Evolutionary conservation across 805 yeast species (phyloP).

Genomic region (Peterozyma toletana): DNA sequence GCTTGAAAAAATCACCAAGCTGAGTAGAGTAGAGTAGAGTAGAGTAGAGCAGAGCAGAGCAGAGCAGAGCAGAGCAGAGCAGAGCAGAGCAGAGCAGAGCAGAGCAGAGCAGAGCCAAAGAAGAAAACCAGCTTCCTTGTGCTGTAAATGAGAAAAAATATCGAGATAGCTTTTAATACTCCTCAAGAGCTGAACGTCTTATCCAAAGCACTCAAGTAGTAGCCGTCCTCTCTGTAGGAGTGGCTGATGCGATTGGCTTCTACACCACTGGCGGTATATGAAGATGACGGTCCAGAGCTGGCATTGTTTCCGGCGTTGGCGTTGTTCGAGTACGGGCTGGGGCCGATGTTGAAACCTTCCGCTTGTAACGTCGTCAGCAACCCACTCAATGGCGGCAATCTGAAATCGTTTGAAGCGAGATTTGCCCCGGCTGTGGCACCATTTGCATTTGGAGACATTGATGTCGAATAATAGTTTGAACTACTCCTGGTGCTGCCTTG

Average conservation of each 20-base stretch:
- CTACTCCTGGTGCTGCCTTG: neutral
- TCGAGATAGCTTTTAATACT: neutral
- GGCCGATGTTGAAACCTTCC: neutral
- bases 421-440: neutral
- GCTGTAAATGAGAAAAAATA: no score
- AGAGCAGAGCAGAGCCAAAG: no score
- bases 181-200: conserved; percentile 9
- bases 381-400: no score
- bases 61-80: no score
- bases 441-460: neutral
- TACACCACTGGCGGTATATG: no score
- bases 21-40: no score
- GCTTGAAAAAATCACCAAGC: no score
- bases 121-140: no score
- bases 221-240: conserved; percentile 30
- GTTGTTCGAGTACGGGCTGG: neutral
- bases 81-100: no score
- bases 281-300: no score
- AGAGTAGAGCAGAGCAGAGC: no score
- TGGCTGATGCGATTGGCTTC: neutral
- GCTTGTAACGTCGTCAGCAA: no score
- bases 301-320: neutral
- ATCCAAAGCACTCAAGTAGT: conserved; percentile 25
- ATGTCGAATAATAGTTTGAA: neutral
- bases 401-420: neutral